Percentiles rank a stretch among this genome's conserved stretches.
phyloP scores from a whole-genome alignment of 768 basidiomycete species.

The Russula emetica region DNA sequence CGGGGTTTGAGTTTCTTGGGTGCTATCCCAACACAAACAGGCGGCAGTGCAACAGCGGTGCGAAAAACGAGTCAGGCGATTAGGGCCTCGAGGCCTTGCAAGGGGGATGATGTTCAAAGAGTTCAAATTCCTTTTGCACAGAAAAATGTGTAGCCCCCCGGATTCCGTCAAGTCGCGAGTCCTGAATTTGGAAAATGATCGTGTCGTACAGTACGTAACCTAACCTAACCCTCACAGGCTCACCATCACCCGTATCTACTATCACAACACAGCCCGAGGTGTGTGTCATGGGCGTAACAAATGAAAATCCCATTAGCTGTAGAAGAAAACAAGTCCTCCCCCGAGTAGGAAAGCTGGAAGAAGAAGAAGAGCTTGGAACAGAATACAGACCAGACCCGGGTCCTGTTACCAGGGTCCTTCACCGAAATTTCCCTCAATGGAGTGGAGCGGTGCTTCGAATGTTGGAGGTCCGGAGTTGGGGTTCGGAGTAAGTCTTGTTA shows the following conservation, averaged over 20 bases:
- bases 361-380: too few species aligned
- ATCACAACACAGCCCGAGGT: conserved; percentile 13
- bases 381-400: too few species aligned
- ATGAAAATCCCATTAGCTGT: neutral
- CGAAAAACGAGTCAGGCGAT: conserved; percentile 13
- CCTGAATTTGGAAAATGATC: neutral
- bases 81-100: too few species aligned
- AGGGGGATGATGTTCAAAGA: too few species aligned
- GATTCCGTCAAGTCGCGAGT: conserved; percentile 11
- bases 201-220: conserved; percentile 8
- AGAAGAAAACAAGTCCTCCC: neutral
- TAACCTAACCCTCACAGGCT: neutral
- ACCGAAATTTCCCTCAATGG: neutral
- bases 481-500: neutral
- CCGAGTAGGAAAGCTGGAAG: neutral
- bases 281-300: neutral
- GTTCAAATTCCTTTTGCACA: neutral
- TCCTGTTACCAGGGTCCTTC: neutral
- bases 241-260: conserved; percentile 9
- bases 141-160: too few species aligned
- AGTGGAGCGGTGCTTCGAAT: neutral
- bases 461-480: neutral
- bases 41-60: conserved; percentile 18
- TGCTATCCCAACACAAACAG: neutral
- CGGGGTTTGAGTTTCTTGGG: neutral